phyloP scores from a whole-genome alignment of 495 filamentous ascomycete genomes.

The Rhypophila decipiens region DNA sequence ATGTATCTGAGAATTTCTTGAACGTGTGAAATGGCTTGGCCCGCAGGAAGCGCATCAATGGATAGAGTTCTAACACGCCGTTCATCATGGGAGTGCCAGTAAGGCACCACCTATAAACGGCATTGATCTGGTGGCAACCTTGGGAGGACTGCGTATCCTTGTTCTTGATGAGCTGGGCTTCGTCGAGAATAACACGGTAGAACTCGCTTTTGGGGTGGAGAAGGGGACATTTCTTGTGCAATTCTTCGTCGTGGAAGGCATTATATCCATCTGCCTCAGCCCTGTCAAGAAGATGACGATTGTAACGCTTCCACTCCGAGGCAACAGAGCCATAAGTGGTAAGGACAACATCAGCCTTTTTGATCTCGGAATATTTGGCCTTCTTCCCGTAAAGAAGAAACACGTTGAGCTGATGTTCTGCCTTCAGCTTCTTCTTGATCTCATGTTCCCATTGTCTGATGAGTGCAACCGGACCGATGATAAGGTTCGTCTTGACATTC shows the following conservation, averaged over 20 bases:
- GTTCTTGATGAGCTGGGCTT: constrained; percentile 95
- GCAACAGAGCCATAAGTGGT: constrained; percentile 83
- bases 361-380: constrained; percentile 53
- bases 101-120: constrained; percentile 73
- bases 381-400: constrained; percentile 59
- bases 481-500: constrained; percentile 63
- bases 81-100: constrained; percentile 98
- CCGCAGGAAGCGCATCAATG: constrained; percentile 72
- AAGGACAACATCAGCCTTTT: constrained; percentile 72
- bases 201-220: constrained; percentile 62
- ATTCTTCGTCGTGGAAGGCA: constrained; percentile 14
- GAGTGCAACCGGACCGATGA: constrained; percentile 80
- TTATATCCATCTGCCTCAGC: constrained; percentile 10
- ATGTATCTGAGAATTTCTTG: constrained; percentile 46
- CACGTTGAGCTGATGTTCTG: constrained; percentile 52
- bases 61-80: constrained; percentile 71
- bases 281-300: constrained; percentile 13
- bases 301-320: constrained; percentile 55
- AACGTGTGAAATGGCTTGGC: constrained; percentile 73
- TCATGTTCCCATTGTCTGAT: constrained; percentile 88
- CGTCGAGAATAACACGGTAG: constrained; percentile 84
- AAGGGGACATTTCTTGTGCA: constrained; percentile 46
- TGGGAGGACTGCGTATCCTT: constrained; percentile 58
- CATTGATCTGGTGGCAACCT: constrained; percentile 55
- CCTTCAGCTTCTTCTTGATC: constrained; percentile 64